Conservation (phyloP, 2,329 filamentous ascomycete genomes). For the Torrubiella hemipterigena region DNA sequence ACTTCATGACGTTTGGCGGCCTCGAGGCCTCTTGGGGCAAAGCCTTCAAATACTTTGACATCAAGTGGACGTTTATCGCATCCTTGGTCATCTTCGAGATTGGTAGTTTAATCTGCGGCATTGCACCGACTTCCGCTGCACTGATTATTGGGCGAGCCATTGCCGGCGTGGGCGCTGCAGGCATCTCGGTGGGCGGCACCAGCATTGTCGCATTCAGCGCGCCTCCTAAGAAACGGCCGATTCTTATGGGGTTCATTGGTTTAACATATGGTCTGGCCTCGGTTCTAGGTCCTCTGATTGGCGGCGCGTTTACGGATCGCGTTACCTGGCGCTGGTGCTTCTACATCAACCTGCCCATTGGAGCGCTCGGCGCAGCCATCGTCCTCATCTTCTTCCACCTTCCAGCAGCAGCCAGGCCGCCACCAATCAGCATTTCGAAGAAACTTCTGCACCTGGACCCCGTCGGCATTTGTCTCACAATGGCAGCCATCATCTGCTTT, state of each 20-base stretch:
- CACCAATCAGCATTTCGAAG: conserved; percentile 17
- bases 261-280: conserved; percentile 12
- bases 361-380: conserved; percentile 12
- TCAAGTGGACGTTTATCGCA: conserved; percentile 5
- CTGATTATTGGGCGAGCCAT: conserved; percentile 18
- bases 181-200: conserved; percentile 27
- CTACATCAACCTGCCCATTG: conserved; percentile 18
- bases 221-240: conserved; percentile 10
- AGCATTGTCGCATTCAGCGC: conserved; percentile 27
- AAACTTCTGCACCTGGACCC: conserved; percentile 31
- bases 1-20: conserved; percentile 16
- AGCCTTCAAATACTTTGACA: conserved; percentile 5
- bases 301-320: conserved; percentile 12
- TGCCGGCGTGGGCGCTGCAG: conserved; percentile 27
- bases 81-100: conserved; percentile 6
- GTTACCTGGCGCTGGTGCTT: conserved; percentile 16
- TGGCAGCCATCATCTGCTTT: conserved; percentile 24
- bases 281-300: conserved; percentile 12
- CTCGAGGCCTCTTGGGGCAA: conserved; percentile 6
- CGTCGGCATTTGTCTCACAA: conserved; percentile 23
- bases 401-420: conserved; percentile 19
- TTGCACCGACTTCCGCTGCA: conserved; percentile 5
- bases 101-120: conserved; percentile 6
- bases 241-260: conserved; percentile 11
- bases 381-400: conserved; percentile 21